phyloP scores from a whole-genome alignment of 2,329 filamentous ascomycete genomes.

The Alternaria postmessia region DNA sequence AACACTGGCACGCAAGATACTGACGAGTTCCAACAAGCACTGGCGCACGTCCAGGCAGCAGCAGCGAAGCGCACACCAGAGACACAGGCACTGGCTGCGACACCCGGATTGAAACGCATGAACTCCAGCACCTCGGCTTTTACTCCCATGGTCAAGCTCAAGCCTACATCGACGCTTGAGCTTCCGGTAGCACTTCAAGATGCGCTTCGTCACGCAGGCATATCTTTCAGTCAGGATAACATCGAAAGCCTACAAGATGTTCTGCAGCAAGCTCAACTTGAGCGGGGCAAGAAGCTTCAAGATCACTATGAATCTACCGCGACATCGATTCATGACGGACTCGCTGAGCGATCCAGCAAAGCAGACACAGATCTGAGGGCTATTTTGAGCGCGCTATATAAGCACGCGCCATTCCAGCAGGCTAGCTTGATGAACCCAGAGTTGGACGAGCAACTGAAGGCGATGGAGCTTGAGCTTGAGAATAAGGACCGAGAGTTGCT shows the following conservation, averaged over 20 bases:
- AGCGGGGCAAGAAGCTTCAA: slow-evolving; percentile 46
- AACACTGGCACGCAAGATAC: slow-evolving; percentile 32
- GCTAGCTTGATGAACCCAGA: slow-evolving; percentile 35
- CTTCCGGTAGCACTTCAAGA: slow-evolving; percentile 46
- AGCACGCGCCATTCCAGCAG: slow-evolving; percentile 44
- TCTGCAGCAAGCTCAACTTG: slow-evolving; percentile 38
- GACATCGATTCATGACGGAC: slow-evolving; percentile 38
- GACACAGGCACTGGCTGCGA: slow-evolving; percentile 19
- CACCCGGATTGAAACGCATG: slow-evolving; percentile 31
- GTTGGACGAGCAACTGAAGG: slow-evolving; percentile 44
- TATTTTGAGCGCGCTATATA: slow-evolving; percentile 50
- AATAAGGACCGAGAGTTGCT: slow-evolving; percentile 50
- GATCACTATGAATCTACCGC: slow-evolving; percentile 47
- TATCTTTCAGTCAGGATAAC: slow-evolving; percentile 42
- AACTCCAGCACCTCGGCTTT: slow-evolving; percentile 38
- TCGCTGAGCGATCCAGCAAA: slow-evolving; percentile 48
- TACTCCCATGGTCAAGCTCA: slow-evolving; percentile 42
- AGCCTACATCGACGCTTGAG: slow-evolving; percentile 36
- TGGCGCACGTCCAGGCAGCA: slow-evolving; percentile 38
- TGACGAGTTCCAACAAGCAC: slow-evolving; percentile 43
- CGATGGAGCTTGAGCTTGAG: slow-evolving; percentile 50
- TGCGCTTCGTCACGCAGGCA: slow-evolving; percentile 43
- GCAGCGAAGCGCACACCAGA: slow-evolving; percentile 38
- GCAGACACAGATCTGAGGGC: slow-evolving; percentile 49
- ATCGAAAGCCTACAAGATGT: slow-evolving; percentile 35